A percentile compares a stretch with the other conserved stretches of the same genome.
Evolutionary conservation across 495 filamentous ascomycete species (phyloP).

Genomic region (Daldinia vernicosa): DNA sequence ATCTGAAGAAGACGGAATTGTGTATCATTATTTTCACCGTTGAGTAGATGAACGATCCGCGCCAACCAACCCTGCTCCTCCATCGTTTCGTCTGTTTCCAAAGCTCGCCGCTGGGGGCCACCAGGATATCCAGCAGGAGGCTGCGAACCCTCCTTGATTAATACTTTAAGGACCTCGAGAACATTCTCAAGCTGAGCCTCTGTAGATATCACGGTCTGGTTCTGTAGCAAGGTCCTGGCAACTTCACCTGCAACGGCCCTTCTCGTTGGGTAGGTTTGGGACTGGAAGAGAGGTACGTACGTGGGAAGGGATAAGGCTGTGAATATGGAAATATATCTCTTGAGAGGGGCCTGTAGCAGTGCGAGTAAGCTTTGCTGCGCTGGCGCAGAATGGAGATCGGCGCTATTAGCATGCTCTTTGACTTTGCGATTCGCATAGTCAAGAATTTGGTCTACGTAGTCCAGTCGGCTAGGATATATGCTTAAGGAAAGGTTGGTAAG

Average conservation of each 20-base stretch:
- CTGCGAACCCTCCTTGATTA: slow-evolving; percentile 92
- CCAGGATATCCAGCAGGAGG: slow-evolving; percentile 85
- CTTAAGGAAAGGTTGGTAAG: slow-evolving; percentile 92
- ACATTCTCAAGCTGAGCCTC: slow-evolving; percentile 86
- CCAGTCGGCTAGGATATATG: slow-evolving; percentile 89
- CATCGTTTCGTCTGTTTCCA: slow-evolving; percentile 91
- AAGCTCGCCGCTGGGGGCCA: slow-evolving; percentile 73
- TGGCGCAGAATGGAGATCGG: slow-evolving; percentile 87
- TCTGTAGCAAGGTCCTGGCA: slow-evolving; percentile 77
- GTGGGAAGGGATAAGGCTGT: slow-evolving; percentile 90
- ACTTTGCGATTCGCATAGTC: slow-evolving; percentile 89
- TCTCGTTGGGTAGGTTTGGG: slow-evolving; percentile 92
- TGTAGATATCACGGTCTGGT: slow-evolving; percentile 78
- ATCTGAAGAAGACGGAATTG: slow-evolving; percentile 95
- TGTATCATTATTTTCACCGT: slow-evolving; percentile 85
- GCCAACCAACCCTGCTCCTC: slow-evolving; percentile 98
- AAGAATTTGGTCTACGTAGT: slow-evolving; percentile 95
- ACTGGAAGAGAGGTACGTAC: slow-evolving; percentile 87
- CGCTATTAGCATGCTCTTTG: slow-evolving; percentile 87
- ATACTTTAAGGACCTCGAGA: slow-evolving; percentile 82
- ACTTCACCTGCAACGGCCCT: slow-evolving; percentile 90
- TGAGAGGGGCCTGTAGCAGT: slow-evolving; percentile 86
- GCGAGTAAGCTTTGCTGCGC: slow-evolving; percentile 89
- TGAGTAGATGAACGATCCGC: slow-evolving; percentile 86
- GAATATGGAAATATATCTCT: slow-evolving; percentile 90